phyloP scores from a whole-genome alignment of 2,329 filamentous ascomycete genomes.

The Curvularia lunata region DNA sequence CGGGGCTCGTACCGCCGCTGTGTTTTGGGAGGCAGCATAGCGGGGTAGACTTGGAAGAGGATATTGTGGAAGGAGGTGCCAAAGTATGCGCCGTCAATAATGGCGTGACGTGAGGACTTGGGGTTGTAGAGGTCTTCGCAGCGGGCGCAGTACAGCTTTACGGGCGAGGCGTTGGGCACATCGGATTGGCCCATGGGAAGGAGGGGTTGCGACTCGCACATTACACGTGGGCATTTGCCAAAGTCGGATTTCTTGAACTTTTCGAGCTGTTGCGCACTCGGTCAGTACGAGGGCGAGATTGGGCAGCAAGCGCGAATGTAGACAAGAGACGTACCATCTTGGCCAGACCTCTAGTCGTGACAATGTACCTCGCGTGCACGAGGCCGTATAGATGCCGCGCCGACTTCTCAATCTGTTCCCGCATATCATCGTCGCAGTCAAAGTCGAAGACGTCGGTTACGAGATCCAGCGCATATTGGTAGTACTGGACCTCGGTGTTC shows the following conservation, averaged over 20 bases:
- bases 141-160: constrained; percentile 95
- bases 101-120: constrained; percentile 92
- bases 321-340: constrained; percentile 78
- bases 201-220: constrained; percentile 91
- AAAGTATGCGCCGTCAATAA: constrained; percentile 97
- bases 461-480: constrained; percentile 96
- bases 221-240: constrained; percentile 94
- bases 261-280: constrained; percentile 72
- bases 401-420: constrained; percentile 97
- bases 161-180: constrained; percentile 82
- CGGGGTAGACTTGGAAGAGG: constrained; percentile 96
- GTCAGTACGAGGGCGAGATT: constrained; percentile 16
- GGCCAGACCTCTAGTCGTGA: constrained; percentile 88
- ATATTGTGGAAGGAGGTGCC: constrained; percentile 99
- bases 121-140: constrained; percentile 99
- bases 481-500: constrained; percentile 97
- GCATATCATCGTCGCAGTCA: constrained; percentile 97
- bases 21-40: constrained; percentile 85
- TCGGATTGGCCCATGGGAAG: constrained; percentile 95
- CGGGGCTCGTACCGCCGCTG: constrained; percentile 85
- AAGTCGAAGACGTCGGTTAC: constrained; percentile 98
- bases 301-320: background rate
- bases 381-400: constrained; percentile 94
- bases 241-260: constrained; percentile 99
- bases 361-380: constrained; percentile 95